Evolutionary conservation across 1,284 basidiomycete species (phyloP).

Genomic region (Pseudomicrostroma phylloplanum): DNA sequence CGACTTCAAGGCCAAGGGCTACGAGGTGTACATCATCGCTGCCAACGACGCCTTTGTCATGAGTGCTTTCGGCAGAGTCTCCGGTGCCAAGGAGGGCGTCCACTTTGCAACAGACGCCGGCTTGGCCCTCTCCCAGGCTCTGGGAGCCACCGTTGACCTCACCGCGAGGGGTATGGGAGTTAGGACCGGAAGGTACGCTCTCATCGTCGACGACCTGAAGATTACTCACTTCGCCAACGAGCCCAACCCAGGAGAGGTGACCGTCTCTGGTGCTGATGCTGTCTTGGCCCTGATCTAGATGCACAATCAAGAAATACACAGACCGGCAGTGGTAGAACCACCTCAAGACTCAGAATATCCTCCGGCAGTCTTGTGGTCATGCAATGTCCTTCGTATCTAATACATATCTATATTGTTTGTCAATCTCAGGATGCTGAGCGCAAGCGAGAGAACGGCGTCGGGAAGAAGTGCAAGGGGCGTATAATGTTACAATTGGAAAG

Average conservation of each 20-base stretch:
- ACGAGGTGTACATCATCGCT: conserved; percentile 58
- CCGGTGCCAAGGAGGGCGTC: conserved; percentile 67
- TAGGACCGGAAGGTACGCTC: conserved; percentile 65
- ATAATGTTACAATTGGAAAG: not conserved
- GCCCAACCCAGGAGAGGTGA: conserved; percentile 55
- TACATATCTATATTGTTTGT: too few relatives aligned
- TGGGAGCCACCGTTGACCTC: conserved; percentile 64
- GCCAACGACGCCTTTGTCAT: conserved; percentile 45
- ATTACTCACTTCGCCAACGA: conserved; percentile 18
- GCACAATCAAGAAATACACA: too few relatives aligned
- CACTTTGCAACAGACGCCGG: conserved; percentile 63
- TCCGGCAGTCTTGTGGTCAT: too few relatives aligned
- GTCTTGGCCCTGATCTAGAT: conserved; percentile 59
- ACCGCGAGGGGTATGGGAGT: conserved; percentile 59
- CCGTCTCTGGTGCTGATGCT: conserved; percentile 63
- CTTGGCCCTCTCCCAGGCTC: conserved; percentile 61
- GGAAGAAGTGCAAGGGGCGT: too few relatives aligned
- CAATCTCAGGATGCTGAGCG: not conserved
- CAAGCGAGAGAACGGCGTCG: not conserved
- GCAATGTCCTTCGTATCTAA: too few relatives aligned
- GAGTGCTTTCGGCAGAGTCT: conserved; percentile 63
- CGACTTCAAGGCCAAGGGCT: conserved; percentile 68
- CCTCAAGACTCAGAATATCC: too few relatives aligned
- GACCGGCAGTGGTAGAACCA: too few relatives aligned
- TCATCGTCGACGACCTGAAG: conserved; percentile 66